Conservation (phyloP, 2,329 filamentous ascomycete species). For the Cytospora piceicola region DNA sequence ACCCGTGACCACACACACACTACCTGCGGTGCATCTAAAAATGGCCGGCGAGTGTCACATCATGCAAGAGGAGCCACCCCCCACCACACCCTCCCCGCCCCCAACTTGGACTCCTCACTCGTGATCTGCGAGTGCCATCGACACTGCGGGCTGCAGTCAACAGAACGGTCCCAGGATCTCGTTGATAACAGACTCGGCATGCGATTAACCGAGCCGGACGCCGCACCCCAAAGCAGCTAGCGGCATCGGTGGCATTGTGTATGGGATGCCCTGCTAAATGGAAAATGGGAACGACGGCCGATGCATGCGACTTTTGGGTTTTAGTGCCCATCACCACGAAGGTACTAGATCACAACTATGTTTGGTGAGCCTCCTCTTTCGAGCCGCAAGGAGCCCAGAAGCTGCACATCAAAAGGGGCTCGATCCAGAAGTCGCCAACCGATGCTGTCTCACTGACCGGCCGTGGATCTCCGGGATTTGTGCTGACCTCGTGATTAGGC, state of each 20-base stretch:
- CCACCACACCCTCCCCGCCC: not conserved
- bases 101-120: constrained; percentile 10
- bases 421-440: constrained; percentile 9
- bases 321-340: constrained; percentile 9
- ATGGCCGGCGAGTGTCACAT: constrained; percentile 21
- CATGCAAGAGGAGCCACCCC: not conserved
- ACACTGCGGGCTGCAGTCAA: constrained; percentile 20
- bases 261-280: constrained; percentile 15
- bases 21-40: constrained; percentile 20
- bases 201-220: constrained; percentile 19
- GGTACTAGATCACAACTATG: constrained; percentile 9
- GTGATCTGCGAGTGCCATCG: constrained; percentile 17
- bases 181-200: constrained; percentile 10
- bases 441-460: constrained; percentile 14
- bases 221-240: constrained; percentile 20
- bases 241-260: constrained; percentile 1
- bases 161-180: constrained; percentile 7
- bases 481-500: constrained; percentile 8
- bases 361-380: constrained; percentile 15
- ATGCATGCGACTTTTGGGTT: constrained; percentile 1
- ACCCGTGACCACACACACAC: constrained; percentile 13
- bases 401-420: constrained; percentile 23
- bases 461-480: constrained; percentile 6
- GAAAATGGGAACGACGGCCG: constrained; percentile 16
- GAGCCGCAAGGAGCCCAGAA: constrained; percentile 10